Evolutionary conservation across 352 stramenopile genomes (phyloP), one percentile per base, ranked within the genome.

Genomic region (Pythium guiyangense): DNA sequence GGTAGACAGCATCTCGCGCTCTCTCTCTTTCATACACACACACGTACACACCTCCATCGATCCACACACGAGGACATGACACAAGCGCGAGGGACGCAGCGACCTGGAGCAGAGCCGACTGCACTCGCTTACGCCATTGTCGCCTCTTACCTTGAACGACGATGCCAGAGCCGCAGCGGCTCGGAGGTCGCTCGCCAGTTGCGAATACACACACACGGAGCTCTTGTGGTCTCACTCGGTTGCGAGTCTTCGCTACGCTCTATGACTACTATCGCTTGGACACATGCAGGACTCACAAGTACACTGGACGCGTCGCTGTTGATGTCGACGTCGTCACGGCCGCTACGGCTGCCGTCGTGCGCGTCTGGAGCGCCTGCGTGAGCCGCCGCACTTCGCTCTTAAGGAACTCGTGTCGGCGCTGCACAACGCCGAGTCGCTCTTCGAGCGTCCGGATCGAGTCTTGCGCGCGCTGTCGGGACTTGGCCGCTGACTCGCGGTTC

Each of bases 401-500:
- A 18, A 61, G 20, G 15, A 49, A 53, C 20, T 47, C 37, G 17
- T 61, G 26, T 6, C 39, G 27, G n/a, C 43, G 25, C 37, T 61
- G 55, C 26, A 50, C n/a, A 3, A n/a, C 39, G 12, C 14, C 9
- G 26, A 61, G 49, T 29, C 39, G 42, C 39, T 62, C 56, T 46
- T 65, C 62, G n/a, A 69, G 62, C 27, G 60, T 43, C 18, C 42
- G 47, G 55, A 62, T 62, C 35, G 31, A 46, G 22, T 65, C 62
- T 15, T 61, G 57, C n/a, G 57, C 52, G 43, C 57, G 57, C 52
- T 57, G 49, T 12, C 62, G 47, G 6, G 62, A 69, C 15, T 61
- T 61, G 6, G 62, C 62, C 6, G 62, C 62, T 26, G 62, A 65
- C 43, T 58, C 57, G 46, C 62, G 52, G 52, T 62, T 69, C 29